Conservation (phyloP, 2,329 filamentous ascomycete species). For the Myriosclerotinia scirpicola region DNA sequence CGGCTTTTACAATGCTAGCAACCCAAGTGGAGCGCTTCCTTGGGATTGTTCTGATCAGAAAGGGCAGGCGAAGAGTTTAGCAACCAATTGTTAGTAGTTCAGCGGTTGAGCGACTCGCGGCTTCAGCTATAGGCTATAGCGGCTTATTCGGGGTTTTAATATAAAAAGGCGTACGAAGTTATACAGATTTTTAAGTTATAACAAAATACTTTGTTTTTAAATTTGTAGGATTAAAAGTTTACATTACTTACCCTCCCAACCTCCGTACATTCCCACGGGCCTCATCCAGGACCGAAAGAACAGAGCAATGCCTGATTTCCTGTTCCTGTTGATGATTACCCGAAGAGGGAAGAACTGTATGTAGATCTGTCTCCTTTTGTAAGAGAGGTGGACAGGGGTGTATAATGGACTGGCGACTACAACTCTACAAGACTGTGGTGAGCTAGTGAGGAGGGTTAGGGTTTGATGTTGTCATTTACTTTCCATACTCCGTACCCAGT, state of each 20-base stretch:
- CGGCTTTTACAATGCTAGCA: not conserved
- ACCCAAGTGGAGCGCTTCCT: not conserved
- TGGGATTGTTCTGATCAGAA: not conserved
- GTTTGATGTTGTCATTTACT: conserved; percentile 14
- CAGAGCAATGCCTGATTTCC: conserved; percentile 9
- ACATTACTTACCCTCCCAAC: too few species aligned
- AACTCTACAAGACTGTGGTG: not conserved
- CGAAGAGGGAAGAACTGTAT: not conserved
- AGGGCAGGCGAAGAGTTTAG: conserved; percentile 6
- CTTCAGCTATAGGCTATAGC: not conserved
- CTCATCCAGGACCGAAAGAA: not conserved
- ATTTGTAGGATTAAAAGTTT: too few species aligned
- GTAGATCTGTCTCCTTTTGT: conserved; percentile 2
- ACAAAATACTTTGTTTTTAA: too few species aligned
- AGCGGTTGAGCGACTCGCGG: conserved; percentile 8
- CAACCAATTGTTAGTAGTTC: not conserved
- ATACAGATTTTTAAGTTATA: too few species aligned
- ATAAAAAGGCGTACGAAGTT: too few species aligned
- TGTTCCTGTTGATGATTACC: conserved; percentile 10
- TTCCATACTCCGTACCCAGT: conserved; percentile 5
- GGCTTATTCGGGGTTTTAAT: too few species aligned
- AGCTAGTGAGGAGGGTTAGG: not conserved
- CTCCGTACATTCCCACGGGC: not conserved
- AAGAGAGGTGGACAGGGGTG: not conserved
- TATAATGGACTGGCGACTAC: too few species aligned